A percentile compares a stretch with the other conserved stretches of the same genome.
Evolutionary conservation across 768 basidiomycete genomes (phyloP).

Genomic region (Agrocybe chaxingu): DNA sequence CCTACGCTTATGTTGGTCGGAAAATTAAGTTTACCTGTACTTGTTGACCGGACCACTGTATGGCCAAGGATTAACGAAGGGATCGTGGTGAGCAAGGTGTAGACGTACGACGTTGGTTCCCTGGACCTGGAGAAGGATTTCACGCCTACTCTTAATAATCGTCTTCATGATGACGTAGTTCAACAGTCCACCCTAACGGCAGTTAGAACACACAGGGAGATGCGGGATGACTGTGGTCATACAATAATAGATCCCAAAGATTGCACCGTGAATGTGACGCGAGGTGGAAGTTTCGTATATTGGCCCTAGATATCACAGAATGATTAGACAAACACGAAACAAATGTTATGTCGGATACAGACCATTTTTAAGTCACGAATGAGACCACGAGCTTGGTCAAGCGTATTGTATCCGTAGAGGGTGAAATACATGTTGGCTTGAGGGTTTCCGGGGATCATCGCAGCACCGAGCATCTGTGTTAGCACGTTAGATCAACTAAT

Average conservation of each 20-base stretch:
- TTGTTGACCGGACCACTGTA: constrained; percentile 46
- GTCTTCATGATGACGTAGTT: constrained; percentile 56
- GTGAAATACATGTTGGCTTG: constrained; percentile 51
- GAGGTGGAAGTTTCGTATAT: constrained; percentile 60
- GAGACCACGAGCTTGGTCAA: constrained; percentile 47
- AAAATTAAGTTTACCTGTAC: constrained; percentile 16
- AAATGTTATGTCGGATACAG: too few species aligned
- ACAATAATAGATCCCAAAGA: constrained; percentile 54
- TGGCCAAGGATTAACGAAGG: constrained; percentile 19
- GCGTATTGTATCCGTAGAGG: constrained; percentile 43
- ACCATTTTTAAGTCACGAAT: constrained; percentile 56
- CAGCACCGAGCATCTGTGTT: constrained; percentile 45
- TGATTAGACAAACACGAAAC: too few species aligned
- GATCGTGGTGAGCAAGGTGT: neutral
- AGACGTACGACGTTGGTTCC: constrained; percentile 49
- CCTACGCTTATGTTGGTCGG: too few species aligned
- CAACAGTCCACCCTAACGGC: constrained; percentile 29
- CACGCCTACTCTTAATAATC: constrained; percentile 45
- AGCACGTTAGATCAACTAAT: neutral
- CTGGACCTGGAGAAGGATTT: constrained; percentile 46
- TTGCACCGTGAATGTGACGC: constrained; percentile 62
- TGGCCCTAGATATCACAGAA: constrained; percentile 20
- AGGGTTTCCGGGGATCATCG: constrained; percentile 43
- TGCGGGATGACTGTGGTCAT: constrained; percentile 7
- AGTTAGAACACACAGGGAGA: neutral